Base-by-base conservation (phyloP, 2,329 filamentous ascomycete genomes). In the Xylaria sp. region DNA sequence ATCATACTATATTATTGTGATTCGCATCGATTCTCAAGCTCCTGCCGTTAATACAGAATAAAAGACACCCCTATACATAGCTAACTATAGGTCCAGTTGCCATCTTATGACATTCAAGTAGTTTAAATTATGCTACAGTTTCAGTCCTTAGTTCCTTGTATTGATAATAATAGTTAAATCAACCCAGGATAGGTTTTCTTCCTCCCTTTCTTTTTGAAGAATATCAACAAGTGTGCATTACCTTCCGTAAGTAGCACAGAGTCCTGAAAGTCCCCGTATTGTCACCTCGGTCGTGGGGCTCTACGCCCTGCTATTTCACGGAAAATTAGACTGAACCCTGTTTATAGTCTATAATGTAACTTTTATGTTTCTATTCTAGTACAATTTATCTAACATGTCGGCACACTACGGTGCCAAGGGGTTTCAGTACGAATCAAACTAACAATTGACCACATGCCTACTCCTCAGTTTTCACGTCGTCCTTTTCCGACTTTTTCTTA, bases 401-500 rank as follows among this genome's bases (percentile, higher is more conserved):
- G 13, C 23, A 10, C 35, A 27, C 25, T 48, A 21, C 23, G 8
- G 5, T 21, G 3, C 42, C 29, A 48, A 58, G 23, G 18, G 5
- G n/a, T 55, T 60, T 63, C 47, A 40, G 16, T 40, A 59, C 35
- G 18, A 35, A 44, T 29, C 21, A 2, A 51, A 60, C 55, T 48
- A n/a, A 13, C 16, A 61, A 51, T 44, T 37, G 71, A 68, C 16
- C 42, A 70, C 48, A 23, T 21, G 44, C 60, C 55, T 51, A 60
- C 25, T 69, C 66, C 25, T 71, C 69, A 5, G 48, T 25, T 60
- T 62, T 63, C 35, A 27, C 44, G 8, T 65, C 69, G 3, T 65
- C 65, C 42, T 71, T 71, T 57, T 69, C 69, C 13, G 40, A 42
- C n/a, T 76, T 78, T 71, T 82, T 83, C 62, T 83, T 70, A 35